A percentile compares a stretch with the other conserved stretches of the same genome.
phyloP scores from a whole-genome alignment of 1,284 basidiomycete species.

The Rhodofomes roseus region DNA sequence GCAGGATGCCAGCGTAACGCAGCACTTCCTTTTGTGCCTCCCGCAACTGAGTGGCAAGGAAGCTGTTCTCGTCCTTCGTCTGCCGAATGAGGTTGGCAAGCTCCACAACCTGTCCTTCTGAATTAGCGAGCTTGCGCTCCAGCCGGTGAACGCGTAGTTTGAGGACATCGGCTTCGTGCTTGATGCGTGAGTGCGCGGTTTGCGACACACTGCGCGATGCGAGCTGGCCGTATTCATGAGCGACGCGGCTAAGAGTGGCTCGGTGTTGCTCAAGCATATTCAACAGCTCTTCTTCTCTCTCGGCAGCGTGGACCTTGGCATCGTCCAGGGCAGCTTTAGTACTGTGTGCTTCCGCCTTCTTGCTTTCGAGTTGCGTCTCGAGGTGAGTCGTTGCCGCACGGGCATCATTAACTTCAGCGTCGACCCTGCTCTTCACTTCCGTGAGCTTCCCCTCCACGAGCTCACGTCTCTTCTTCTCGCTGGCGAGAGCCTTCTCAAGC shows the following conservation, averaged over 20 bases:
- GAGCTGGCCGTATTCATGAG: slow-evolving; percentile 57
- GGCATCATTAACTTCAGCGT: slow-evolving; percentile 39
- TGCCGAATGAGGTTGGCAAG: slow-evolving; percentile 60
- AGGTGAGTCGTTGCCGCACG: slow-evolving; percentile 31
- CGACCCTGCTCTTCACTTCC: slow-evolving; percentile 39
- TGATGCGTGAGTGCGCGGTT: slow-evolving; percentile 37
- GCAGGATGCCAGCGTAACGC: slow-evolving; percentile 28
- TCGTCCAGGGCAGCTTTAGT: slow-evolving; percentile 25
- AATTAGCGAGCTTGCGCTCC: slow-evolving; percentile 63
- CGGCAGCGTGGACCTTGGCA: slow-evolving; percentile 21
- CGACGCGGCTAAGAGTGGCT: slow-evolving; percentile 40
- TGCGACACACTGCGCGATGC: slow-evolving; percentile 45
- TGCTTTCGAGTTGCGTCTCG: slow-evolving; percentile 33
- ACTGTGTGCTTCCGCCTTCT: slow-evolving; percentile 32
- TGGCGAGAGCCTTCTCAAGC: slow-evolving; percentile 46
- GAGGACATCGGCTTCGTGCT: slow-evolving; percentile 37
- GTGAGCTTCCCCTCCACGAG: slow-evolving; percentile 40
- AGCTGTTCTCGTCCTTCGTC: slow-evolving; percentile 45
- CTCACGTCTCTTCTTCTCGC: slow-evolving; percentile 51
- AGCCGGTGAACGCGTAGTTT: slow-evolving; percentile 48
- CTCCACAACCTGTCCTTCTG: slow-evolving; percentile 64
- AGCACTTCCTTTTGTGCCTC: slow-evolving; percentile 40
- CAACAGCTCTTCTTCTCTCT: slow-evolving; percentile 43
- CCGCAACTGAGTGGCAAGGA: slow-evolving; percentile 40
- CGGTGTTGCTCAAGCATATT: slow-evolving; percentile 47